phyloP scores from a whole-genome alignment of 2,329 filamentous ascomycete species.

The Paecilomyces dactylethromorphus region DNA sequence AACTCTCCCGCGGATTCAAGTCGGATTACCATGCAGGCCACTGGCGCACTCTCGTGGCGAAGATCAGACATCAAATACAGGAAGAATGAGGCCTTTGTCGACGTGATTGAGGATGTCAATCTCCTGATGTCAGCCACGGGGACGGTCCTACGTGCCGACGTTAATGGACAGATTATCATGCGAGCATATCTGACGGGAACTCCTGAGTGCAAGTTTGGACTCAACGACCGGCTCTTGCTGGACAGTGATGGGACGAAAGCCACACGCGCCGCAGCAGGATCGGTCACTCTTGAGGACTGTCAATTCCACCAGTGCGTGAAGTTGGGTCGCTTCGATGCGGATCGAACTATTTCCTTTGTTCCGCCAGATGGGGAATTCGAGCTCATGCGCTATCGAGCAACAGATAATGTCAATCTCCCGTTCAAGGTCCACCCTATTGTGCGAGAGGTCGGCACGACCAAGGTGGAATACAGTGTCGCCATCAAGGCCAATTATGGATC shows the following conservation, averaged over 20 bases:
- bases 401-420: slow-evolving; percentile 95
- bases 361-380: slow-evolving; percentile 97
- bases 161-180: slow-evolving; percentile 97
- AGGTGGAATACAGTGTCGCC: slow-evolving; percentile 97
- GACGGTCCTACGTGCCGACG: slow-evolving; percentile 88
- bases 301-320: slow-evolving; percentile 99
- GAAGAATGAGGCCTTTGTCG: slow-evolving; percentile 98
- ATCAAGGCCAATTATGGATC: slow-evolving; percentile 94
- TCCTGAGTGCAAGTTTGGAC: slow-evolving; percentile 96
- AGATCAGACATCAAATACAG: slow-evolving; percentile 97
- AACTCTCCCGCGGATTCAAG: slow-evolving; percentile 75
- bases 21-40: slow-evolving; percentile 99
- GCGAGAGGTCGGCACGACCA: slow-evolving; percentile 92
- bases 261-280: slow-evolving; percentile 90
- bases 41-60: slow-evolving; percentile 92
- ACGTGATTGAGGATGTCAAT: slow-evolving; percentile 98
- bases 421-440: slow-evolving; percentile 99
- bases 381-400: slow-evolving; percentile 96
- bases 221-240: slow-evolving; percentile 91
- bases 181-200: slow-evolving; percentile 94
- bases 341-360: slow-evolving; percentile 94
- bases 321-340: slow-evolving; percentile 90
- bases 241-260: slow-evolving; percentile 73
- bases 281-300: slow-evolving; percentile 93
- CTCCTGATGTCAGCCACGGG: slow-evolving; percentile 98